Conservation (phyloP, 2,329 filamentous ascomycete genomes). For the Alternaria viburni region DNA sequence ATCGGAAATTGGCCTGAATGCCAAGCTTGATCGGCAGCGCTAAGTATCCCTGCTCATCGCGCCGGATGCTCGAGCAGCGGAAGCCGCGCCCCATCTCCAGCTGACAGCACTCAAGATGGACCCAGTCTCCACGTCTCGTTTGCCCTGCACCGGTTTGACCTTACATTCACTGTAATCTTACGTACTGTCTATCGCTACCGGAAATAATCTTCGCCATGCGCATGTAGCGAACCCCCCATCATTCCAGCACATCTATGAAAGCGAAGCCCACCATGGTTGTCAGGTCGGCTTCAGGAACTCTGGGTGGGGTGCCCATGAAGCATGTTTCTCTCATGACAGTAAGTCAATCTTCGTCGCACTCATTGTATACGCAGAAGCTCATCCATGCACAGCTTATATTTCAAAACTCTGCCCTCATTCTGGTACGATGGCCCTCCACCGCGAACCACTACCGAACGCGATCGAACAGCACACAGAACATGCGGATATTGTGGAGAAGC, state of each 20-base stretch:
- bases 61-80: background rate
- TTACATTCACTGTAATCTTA: background rate
- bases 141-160: background rate
- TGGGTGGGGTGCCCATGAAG: slow-evolving; percentile 69
- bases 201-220: background rate
- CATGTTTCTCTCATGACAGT: slow-evolving; percentile 71
- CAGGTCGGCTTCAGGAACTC: slow-evolving; percentile 19
- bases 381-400: slow-evolving; percentile 68
- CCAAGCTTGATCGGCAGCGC: background rate
- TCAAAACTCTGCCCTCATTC: slow-evolving; percentile 79
- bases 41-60: background rate
- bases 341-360: slow-evolving; percentile 30
- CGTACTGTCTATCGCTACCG: background rate
- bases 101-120: background rate
- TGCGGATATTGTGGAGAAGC: background rate
- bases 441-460: background rate
- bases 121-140: background rate
- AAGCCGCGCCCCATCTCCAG: background rate
- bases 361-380: slow-evolving; percentile 15
- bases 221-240: background rate
- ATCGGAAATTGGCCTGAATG: background rate
- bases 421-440: slow-evolving; percentile 57
- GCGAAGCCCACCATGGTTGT: slow-evolving; percentile 7
- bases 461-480: background rate
- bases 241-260: background rate